These are phyloP conservation scores for Orbilia oligospora DNA, from an alignment of 2,329 filamentous ascomycete species.

Conservation along the genomic window DNA sequence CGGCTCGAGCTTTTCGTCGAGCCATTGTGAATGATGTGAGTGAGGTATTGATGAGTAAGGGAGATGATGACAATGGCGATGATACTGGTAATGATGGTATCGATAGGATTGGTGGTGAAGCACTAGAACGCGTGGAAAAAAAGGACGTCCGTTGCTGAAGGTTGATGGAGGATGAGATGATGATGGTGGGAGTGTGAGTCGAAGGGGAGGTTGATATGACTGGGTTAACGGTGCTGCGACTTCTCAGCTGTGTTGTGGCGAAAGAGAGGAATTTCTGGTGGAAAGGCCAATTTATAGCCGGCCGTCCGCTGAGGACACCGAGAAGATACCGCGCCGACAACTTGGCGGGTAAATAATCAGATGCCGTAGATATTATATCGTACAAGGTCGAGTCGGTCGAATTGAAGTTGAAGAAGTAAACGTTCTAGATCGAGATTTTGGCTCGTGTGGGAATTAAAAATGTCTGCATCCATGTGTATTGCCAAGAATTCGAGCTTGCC, in stretches of 20 bases:
- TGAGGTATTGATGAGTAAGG: not conserved
- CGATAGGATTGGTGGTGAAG: not conserved
- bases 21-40: constrained; percentile 34
- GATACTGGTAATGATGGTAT: constrained; percentile 6
- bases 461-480: constrained; percentile 25
- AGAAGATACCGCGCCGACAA: constrained; percentile 22
- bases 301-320: constrained; percentile 29
- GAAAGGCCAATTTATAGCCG: constrained; percentile 1
- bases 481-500: constrained; percentile 23
- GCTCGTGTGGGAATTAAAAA: constrained; percentile 16
- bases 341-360: constrained; percentile 13
- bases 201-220: not conserved
- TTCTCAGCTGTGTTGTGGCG: not conserved
- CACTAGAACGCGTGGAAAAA: not conserved
- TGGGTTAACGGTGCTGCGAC: not conserved
- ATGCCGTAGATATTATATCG: not conserved
- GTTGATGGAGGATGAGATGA: not conserved
- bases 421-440: not conserved
- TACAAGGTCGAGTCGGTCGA: not conserved
- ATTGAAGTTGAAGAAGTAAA: not conserved
- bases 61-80: constrained; percentile 6
- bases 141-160: not conserved
- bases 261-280: not conserved
- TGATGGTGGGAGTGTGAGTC: not conserved
- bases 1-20: constrained; percentile 39